Conservation (phyloP, 2,329 filamentous ascomycete species). For the Pseudogymnoascus sp. region DNA sequence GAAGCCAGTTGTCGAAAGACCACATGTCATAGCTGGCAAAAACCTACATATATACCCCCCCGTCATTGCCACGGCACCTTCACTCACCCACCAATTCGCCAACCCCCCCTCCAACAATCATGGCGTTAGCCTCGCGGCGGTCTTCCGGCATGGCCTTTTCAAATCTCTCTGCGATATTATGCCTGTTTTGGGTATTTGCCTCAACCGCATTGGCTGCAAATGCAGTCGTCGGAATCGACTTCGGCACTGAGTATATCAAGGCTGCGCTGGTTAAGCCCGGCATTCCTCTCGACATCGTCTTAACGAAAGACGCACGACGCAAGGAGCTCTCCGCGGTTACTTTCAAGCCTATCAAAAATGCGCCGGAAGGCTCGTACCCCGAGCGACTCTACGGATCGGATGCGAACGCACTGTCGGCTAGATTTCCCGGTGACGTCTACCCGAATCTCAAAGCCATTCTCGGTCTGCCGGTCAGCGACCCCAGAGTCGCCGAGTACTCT, state of each 20-base stretch:
- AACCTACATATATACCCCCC: conserved; percentile 4
- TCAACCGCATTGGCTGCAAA: conserved; percentile 35
- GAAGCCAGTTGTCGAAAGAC: conserved; percentile 10
- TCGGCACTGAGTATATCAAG: conserved; percentile 96
- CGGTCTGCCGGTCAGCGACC: conserved; percentile 57
- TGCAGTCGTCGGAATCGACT: conserved; percentile 82
- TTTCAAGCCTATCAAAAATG: conserved; percentile 75
- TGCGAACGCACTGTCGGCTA: conserved; percentile 73
- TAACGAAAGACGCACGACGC: conserved; percentile 94
- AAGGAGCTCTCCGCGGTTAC: conserved; percentile 88
- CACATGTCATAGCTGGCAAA: conserved; percentile 7
- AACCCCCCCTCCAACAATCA: conserved; percentile 7
- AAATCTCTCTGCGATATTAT: conserved; percentile 24
- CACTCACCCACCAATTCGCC: conserved; percentile 5
- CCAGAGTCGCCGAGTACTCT: conserved; percentile 60
- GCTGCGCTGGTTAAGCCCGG: conserved; percentile 92
- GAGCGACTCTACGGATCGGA: conserved; percentile 89
- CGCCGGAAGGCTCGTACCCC: conserved; percentile 60
- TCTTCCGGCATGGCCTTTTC: conserved; percentile 14
- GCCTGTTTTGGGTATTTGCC: conserved; percentile 28
- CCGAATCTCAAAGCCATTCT: conserved; percentile 86
- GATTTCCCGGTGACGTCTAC: conserved; percentile 90
- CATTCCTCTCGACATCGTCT: conserved; percentile 92
- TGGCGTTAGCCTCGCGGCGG: conserved; percentile 3
- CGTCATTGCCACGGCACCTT: conserved; percentile 5